These are phyloP conservation scores for Backusella westeae DNA, from an alignment of 192 early-diverging fungal species.

Conservation along the genomic window DNA sequence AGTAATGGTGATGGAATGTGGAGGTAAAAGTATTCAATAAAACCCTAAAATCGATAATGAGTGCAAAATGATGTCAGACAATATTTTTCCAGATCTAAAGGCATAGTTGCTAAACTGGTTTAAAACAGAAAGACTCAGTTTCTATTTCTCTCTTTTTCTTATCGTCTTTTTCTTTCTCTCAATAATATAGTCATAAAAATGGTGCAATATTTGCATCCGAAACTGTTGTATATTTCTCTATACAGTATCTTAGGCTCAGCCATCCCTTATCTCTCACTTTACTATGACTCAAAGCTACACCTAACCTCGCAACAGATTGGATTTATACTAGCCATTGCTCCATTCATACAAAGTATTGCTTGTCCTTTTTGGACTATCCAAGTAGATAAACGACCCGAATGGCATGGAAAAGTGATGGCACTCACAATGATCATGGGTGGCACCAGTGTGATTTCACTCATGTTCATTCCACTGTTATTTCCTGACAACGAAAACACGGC, in stretches of 20 bases:
- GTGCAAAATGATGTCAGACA: constrained; percentile 3
- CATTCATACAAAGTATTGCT: constrained; percentile 36
- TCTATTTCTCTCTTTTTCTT: background rate
- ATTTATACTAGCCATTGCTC: constrained; percentile 35
- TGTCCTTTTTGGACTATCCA: constrained; percentile 39
- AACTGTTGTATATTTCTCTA: constrained; percentile 28
- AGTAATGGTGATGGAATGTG: background rate
- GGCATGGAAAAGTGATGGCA: constrained; percentile 31
- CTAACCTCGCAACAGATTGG: constrained; percentile 35
- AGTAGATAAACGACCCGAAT: constrained; percentile 28
- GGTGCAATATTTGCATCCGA: constrained; percentile 19
- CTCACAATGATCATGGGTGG: constrained; percentile 20
- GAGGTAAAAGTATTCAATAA: no score
- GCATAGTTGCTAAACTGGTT: background rate
- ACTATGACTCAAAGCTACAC: constrained; percentile 21
- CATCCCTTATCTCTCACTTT: constrained; percentile 31
- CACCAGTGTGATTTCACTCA: constrained; percentile 18
- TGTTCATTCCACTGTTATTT: constrained; percentile 22
- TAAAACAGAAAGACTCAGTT: background rate
- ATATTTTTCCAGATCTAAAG: background rate
- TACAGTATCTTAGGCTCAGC: constrained; percentile 29
- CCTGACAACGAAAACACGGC: background rate
- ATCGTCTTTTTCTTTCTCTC: background rate
- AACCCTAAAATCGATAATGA: background rate
- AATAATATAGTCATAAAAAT: background rate